Evolutionary conservation across 352 stramenopile species (phyloP), one percentile per base, ranked within the genome.

Genomic region (Albugo laibachii): DNA sequence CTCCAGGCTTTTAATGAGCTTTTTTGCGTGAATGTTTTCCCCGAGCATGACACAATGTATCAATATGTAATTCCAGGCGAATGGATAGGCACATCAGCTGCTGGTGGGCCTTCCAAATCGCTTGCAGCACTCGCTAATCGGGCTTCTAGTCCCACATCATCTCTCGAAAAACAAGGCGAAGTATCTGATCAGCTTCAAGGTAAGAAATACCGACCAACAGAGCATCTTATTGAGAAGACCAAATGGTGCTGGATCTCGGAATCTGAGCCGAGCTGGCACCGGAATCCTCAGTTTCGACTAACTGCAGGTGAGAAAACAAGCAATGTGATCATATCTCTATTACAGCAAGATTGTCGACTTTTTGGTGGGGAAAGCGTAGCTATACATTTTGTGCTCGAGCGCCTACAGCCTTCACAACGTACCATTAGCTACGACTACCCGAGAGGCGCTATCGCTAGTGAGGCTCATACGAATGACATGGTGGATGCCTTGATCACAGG

Each of bases 261-360:
- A 49, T 67, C 62, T 8, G 83, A 95, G 41, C 59, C 80, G 6
- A 84, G 76, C 39, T 95, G 84, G 84, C 82, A 94, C 57, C 83
- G 85, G 35, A 95, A 95, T 50, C 84, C 81, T 10, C 83, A 95
- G 61, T 94, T 84, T 54, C 79, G 74, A 27, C 47, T 94, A 15
- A 62, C 58, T 0, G 63, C 82, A 0, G 8, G 31, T 1, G 60
- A 77, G 41, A 50, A 47, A 13, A 69, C 61, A 19, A 52, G 61
- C 5, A 62, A 61, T 12, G 65, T 89, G 13, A 36, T 85, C n/a
- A 6, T 93, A 2, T 89, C 74, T 10, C 70, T 95, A 21, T 59
- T 77, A 14, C 83, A 95, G 49, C 76, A 73, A 12, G 80, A 92
- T 49, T 83, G 84, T 49, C 66, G 79, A 27, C 60, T 86, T 8